phyloP scores from a whole-genome alignment of 345 rosid genomes.

The Linum lewisii region DNA sequence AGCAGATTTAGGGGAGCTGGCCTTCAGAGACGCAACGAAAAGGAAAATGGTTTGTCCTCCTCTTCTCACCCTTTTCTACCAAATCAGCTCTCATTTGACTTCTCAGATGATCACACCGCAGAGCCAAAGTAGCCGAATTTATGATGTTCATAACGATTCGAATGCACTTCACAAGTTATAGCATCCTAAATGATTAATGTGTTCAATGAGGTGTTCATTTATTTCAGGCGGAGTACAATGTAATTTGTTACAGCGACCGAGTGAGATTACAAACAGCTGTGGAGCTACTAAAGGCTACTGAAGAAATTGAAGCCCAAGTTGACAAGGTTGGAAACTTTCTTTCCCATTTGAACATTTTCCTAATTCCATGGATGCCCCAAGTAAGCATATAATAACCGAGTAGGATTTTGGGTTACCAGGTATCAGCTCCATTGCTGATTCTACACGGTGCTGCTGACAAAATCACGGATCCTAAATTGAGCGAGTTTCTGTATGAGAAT shows the following conservation, averaged over 20 bases:
- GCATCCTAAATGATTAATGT: background rate
- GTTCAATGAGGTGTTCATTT: slow-evolving; percentile 9
- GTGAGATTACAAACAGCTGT: slow-evolving; percentile 62
- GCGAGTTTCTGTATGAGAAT: slow-evolving; percentile 61
- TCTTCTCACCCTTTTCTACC: background rate
- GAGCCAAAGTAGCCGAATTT: no score
- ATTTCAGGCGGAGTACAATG: slow-evolving; percentile 63
- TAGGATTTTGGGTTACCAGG: slow-evolving; percentile 29
- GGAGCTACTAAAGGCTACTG: slow-evolving; percentile 67
- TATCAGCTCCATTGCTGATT: slow-evolving; percentile 75
- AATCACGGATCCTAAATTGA: slow-evolving; percentile 76
- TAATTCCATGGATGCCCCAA: slow-evolving; percentile 43
- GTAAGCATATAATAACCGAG: background rate
- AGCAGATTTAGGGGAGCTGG: slow-evolving; percentile 51
- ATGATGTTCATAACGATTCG: background rate
- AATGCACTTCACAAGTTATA: background rate
- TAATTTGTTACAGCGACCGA: slow-evolving; percentile 52
- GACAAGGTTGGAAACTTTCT: slow-evolving; percentile 34
- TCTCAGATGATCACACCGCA: no score
- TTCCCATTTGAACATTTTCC: background rate
- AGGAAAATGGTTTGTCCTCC: slow-evolving; percentile 51
- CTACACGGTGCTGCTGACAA: slow-evolving; percentile 86
- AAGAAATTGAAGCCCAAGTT: slow-evolving; percentile 55
- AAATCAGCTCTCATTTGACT: no score
- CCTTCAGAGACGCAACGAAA: slow-evolving; percentile 63